A percentile compares a stretch with the other conserved stretches of the same genome.
Conservation (phyloP, 306 rosid genomes). For the Cucumis hystrix region DNA sequence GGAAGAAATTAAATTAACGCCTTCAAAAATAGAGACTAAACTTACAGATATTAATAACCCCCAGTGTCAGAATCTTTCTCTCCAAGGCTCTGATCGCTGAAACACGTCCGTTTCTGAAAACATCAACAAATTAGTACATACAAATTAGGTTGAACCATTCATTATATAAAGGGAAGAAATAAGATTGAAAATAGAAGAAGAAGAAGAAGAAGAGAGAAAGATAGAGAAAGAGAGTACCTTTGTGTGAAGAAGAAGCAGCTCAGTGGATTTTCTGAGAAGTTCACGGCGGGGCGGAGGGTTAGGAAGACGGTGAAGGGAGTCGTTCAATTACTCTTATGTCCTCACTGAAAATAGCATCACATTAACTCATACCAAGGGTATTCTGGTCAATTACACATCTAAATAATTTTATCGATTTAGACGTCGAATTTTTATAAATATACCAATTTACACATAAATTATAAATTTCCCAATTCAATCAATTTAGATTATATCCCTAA, state of each 20-base stretch:
- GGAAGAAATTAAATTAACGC: neutral
- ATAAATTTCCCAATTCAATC: too few relatives aligned
- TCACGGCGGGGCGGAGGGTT: neutral
- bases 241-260: neutral
- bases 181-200: neutral
- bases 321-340: neutral
- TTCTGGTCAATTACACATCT: neutral
- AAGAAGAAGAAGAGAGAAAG: neutral
- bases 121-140: neutral
- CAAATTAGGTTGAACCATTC: neutral
- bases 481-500: too few relatives aligned
- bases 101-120: neutral
- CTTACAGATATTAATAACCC: neutral
- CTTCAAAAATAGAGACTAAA: neutral
- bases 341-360: neutral
- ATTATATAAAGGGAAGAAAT: neutral
- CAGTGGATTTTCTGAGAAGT: neutral
- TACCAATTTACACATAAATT: too few relatives aligned
- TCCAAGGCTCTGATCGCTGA: neutral
- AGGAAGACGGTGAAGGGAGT: neutral
- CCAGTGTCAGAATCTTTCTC: neutral
- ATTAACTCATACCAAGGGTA: neutral
- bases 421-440: too few relatives aligned
- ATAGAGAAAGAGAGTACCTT: neutral
- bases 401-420: too few relatives aligned